A percentile compares a stretch with the other conserved stretches of the same genome.
Evolutionary conservation across 148 eudicot genomes (phyloP).

Genomic region (Drosera capensis): DNA sequence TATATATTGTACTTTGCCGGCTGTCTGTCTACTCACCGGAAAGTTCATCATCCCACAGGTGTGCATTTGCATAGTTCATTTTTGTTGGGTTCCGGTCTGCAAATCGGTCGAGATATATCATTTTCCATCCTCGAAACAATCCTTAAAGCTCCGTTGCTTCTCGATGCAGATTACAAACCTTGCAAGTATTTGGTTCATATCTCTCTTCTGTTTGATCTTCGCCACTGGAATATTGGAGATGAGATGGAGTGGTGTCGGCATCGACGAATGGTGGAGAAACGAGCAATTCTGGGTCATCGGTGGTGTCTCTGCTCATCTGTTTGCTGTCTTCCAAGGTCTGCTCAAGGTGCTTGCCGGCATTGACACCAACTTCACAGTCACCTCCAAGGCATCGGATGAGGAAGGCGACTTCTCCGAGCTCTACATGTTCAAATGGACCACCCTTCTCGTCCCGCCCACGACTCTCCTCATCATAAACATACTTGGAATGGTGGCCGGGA

Average conservation of each 20-base stretch:
- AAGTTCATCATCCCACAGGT: conserved; percentile 74
- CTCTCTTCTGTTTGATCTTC: conserved; percentile 55
- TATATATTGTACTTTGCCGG: conserved; percentile 51
- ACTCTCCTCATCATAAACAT: conserved; percentile 63
- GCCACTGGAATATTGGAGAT: conserved; percentile 65
- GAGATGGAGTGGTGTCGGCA: conserved; percentile 76
- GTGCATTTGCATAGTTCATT: neutral
- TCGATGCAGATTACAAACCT: conserved; percentile 47
- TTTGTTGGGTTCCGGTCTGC: neutral
- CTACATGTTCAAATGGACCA: conserved; percentile 72
- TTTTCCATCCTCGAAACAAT: neutral
- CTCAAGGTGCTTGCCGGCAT: conserved; percentile 69
- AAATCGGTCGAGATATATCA: neutral
- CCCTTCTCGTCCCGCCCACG: conserved; percentile 67
- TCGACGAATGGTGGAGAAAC: conserved; percentile 79
- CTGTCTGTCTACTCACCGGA: conserved; percentile 59
- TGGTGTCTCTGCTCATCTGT: conserved; percentile 61
- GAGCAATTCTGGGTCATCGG: conserved; percentile 90
- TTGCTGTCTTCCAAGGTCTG: conserved; percentile 64
- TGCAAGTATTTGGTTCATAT: conserved; percentile 63
- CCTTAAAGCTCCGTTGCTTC: neutral
- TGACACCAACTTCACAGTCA: conserved; percentile 73
- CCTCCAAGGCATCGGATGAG: conserved; percentile 60
- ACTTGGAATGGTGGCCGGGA: conserved; percentile 63
- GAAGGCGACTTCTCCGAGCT: conserved; percentile 71